Evolutionary conservation across 1,284 basidiomycete species (phyloP), one percentile per base, ranked within the genome.

Genomic region (Cystobasidium sp.): DNA sequence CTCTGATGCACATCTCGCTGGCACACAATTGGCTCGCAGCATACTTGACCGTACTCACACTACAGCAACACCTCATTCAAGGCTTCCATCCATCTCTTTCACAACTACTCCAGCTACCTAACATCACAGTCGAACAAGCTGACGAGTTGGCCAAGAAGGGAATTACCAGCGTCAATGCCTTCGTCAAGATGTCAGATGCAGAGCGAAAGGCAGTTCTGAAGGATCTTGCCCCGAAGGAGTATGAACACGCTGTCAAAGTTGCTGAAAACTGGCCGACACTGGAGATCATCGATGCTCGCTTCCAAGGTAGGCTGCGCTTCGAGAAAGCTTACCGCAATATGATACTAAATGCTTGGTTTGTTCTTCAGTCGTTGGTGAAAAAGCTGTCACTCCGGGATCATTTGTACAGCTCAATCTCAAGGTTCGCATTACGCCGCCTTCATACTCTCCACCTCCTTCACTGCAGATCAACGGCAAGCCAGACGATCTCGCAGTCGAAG

Each of bases 21-120:
- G 88, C 94, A 0, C 92, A 94, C 80, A 94, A 89, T 81, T 99
- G 95, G 94, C 88, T 98, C n/a, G 81, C 87, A 12, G 90, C 93
- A 0, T 90, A 93, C 0, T 84, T 94, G 43, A 85, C 88, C 41
- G 86, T 91, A 76, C 91, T 96, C 87, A 89, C 90, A 62, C 85
- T 99, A 20, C 91, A 95, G 76, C 88, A 92, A 16, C 89, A 89
- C 81, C 85, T 99, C 58, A 87, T 90, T 0, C 97, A 99, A 83
- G 96, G 93, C 0, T 84, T 96, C 16, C 86, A 89, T 9, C 89
- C 90, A 5, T 72, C 74, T 6, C 44, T 75, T 85, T 82, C 84
- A 75, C 86, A 83, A 46, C 85, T 90, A 22, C 88, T 90, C 0
- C 93, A 96, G 78, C 85, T 97, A 1, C 94, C 94, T 7, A 87